A percentile compares a stretch with the other conserved stretches of the same genome.
Conservation (phyloP, 208 protist species). For the Novymonas esmeraldas region DNA sequence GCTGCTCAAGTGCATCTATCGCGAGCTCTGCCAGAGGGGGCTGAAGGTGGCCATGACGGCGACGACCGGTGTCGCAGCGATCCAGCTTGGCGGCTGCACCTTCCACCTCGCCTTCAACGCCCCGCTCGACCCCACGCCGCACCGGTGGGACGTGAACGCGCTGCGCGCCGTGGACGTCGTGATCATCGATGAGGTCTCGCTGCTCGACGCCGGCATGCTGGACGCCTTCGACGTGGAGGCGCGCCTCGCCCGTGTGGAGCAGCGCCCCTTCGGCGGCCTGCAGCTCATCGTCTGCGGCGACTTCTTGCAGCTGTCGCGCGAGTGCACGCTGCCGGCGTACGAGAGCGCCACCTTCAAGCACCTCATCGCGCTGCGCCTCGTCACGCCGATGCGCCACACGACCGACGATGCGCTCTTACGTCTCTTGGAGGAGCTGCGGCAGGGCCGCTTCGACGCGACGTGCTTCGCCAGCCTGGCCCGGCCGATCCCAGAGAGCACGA, state of each 20-base stretch:
- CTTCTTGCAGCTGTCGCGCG: constrained; percentile 89
- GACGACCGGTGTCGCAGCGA: constrained; percentile 87
- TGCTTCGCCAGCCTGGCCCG: constrained; percentile 57
- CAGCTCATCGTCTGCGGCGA: constrained; percentile 93
- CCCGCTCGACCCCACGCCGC: constrained; percentile 34
- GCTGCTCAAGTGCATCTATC: constrained; percentile 81
- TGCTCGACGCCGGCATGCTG: constrained; percentile 79
- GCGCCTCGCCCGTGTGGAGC: constrained; percentile 65
- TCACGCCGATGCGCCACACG: constrained; percentile 84
- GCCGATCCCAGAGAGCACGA: constrained; percentile 43
- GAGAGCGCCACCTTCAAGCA: constrained; percentile 54
- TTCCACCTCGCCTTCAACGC: constrained; percentile 89
- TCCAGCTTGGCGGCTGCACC: constrained; percentile 92
- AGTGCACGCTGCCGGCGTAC: constrained; percentile 56
- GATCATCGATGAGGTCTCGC: constrained; percentile 93
- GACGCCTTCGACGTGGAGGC: constrained; percentile 88
- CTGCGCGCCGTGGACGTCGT: constrained; percentile 88
- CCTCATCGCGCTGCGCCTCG: constrained; percentile 60
- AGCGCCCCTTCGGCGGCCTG: constrained; percentile 86
- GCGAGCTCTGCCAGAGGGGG: constrained; percentile 50
- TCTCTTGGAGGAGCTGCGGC: constrained; percentile 64
- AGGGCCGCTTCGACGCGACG: constrained; percentile 53
- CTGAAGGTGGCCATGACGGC: constrained; percentile 90
- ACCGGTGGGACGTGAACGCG: constrained; percentile 77
- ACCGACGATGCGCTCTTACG: constrained; percentile 54